phyloP scores from a whole-genome alignment of 2,329 filamentous ascomycete species.

The Trichoderma brevicompactum region DNA sequence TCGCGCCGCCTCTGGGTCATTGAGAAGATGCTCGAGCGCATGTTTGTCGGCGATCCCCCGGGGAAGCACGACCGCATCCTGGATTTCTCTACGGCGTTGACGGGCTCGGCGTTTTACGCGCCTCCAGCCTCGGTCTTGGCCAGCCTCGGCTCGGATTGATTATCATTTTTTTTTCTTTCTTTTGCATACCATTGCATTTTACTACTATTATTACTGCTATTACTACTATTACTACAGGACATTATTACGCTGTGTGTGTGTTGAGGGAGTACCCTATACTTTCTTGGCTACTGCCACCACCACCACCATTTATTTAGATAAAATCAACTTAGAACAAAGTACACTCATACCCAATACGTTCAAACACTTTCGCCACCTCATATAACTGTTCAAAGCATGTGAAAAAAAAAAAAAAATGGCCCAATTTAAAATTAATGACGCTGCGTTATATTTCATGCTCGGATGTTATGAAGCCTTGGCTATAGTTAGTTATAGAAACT shows the following conservation, averaged over 20 bases:
- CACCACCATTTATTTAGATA: too few relatives aligned
- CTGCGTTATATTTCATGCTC: not conserved
- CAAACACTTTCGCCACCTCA: too few relatives aligned
- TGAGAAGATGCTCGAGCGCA: conserved; percentile 61
- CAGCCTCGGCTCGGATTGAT: conserved; percentile 22
- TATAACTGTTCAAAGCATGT: not conserved
- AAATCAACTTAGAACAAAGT: too few relatives aligned
- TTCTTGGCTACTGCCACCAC: too few relatives aligned
- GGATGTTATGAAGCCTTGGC: too few relatives aligned
- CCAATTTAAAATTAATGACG: not conserved
- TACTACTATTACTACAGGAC: too few relatives aligned
- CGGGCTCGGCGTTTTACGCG: conserved; percentile 59
- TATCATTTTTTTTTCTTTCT: not conserved
- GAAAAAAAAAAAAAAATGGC: not conserved
- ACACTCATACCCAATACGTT: too few relatives aligned
- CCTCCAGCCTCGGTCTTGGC: conserved; percentile 38
- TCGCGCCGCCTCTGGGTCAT: conserved; percentile 58
- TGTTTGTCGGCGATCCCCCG: conserved; percentile 60
- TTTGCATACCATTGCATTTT: too few relatives aligned
- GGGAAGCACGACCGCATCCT: conserved; percentile 60
- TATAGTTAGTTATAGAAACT: too few relatives aligned
- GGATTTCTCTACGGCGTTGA: conserved; percentile 58
- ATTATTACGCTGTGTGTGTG: too few relatives aligned
- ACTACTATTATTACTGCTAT: too few relatives aligned
- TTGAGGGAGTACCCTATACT: too few relatives aligned